Evolutionary conservation across 1,284 basidiomycete genomes (phyloP).

Genomic region (Meripilus lineatus): DNA sequence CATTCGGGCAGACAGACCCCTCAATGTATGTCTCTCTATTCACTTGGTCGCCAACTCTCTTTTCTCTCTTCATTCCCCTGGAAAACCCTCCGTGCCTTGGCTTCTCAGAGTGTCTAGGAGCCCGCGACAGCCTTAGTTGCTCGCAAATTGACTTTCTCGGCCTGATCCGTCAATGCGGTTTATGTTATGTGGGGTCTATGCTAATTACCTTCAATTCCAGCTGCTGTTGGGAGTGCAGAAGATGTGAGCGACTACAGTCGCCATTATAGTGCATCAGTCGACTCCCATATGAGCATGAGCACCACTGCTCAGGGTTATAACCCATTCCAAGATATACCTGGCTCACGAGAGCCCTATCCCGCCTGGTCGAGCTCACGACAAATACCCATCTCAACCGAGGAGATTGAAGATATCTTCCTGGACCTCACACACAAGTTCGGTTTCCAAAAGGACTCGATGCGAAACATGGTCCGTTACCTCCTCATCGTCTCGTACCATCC

Average conservation of each 20-base stretch:
- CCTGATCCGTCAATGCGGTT: too few species aligned
- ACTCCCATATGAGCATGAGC: conserved; percentile 32
- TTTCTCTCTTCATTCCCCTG: too few species aligned
- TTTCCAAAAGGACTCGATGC: conserved; percentile 92
- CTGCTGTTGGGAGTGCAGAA: conserved; percentile 21
- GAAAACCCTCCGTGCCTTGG: too few species aligned
- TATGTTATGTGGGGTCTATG: too few species aligned
- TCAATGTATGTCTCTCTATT: conserved; percentile 23
- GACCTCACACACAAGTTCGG: conserved; percentile 99
- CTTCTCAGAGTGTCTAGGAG: too few species aligned
- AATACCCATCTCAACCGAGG: conserved; percentile 96
- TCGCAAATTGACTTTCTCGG: too few species aligned
- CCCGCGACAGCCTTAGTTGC: too few species aligned
- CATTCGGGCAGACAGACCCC: conserved; percentile 28
- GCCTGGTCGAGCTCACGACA: conserved; percentile 93
- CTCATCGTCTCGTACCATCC: not conserved
- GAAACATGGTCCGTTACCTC: conserved; percentile 68
- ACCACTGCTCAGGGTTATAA: conserved; percentile 50
- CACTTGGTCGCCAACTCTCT: too few species aligned
- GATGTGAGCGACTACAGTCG: conserved; percentile 22
- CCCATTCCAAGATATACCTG: conserved; percentile 42
- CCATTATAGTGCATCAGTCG: conserved; percentile 30
- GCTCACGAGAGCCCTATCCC: conserved; percentile 77
- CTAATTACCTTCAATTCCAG: conserved; percentile 7
- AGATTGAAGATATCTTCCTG: conserved; percentile 98